A percentile compares a stretch with the other conserved stretches of the same genome.
Evolutionary conservation across 345 rosid genomes (phyloP).

Genomic region (Excoecaria cochinchinensis): DNA sequence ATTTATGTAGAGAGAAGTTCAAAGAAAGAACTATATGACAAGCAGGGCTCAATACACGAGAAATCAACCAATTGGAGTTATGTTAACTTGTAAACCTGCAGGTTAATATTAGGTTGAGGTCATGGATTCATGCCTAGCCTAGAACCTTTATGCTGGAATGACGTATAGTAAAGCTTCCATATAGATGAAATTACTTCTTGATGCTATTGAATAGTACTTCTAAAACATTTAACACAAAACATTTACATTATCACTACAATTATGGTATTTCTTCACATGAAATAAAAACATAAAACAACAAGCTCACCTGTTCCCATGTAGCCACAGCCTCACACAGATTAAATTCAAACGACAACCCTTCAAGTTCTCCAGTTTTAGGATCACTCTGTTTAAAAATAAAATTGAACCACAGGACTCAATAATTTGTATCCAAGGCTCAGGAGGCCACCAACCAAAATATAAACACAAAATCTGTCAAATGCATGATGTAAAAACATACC

Average conservation of each 20-base stretch:
- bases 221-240: background rate
- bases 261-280: background rate
- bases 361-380: slow-evolving; percentile 83
- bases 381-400: slow-evolving; percentile 53
- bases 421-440: background rate
- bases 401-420: background rate
- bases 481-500: slow-evolving; percentile 42
- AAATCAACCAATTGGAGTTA: background rate
- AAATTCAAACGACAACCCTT: slow-evolving; percentile 76
- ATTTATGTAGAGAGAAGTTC: background rate
- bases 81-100: background rate
- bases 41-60: background rate
- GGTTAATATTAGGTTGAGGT: background rate
- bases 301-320: slow-evolving; percentile 79
- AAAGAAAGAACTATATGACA: background rate
- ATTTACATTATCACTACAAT: background rate
- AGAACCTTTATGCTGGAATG: background rate
- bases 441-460: background rate
- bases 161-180: background rate
- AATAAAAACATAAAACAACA: background rate
- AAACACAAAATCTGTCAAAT: background rate
- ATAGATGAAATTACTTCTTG: background rate
- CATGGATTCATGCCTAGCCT: background rate
- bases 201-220: background rate
- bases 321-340: slow-evolving; percentile 91